Conservation (phyloP, 2,329 filamentous ascomycete genomes). For the Penicillium palitans region DNA sequence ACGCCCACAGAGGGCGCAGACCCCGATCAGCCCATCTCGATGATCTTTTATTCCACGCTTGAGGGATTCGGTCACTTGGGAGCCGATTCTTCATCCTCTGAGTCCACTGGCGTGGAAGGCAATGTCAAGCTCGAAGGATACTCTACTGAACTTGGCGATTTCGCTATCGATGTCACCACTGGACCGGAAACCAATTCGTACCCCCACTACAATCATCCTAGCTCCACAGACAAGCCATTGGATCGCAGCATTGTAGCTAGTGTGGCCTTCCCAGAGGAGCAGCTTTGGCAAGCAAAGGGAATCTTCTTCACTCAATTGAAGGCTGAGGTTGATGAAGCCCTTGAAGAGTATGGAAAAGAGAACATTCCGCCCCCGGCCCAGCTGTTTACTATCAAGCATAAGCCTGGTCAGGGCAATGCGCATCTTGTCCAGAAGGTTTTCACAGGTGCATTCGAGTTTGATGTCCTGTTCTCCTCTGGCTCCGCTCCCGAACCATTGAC, state of each 20-base stretch:
- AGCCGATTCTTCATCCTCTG: constrained; percentile 55
- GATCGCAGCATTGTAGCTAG: constrained; percentile 76
- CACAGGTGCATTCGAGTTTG: constrained; percentile 85
- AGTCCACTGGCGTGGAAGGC: constrained; percentile 55
- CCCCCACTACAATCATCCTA: constrained; percentile 60
- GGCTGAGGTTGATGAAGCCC: constrained; percentile 59
- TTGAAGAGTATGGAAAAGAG: constrained; percentile 61
- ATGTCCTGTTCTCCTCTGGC: constrained; percentile 82
- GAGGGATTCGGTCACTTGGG: constrained; percentile 72
- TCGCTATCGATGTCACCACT: constrained; percentile 73
- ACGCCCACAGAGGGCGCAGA: constrained; percentile 69
- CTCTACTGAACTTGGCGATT: constrained; percentile 72
- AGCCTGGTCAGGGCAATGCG: constrained; percentile 64
- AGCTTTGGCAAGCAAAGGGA: constrained; percentile 79
- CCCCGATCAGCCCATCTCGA: constrained; percentile 67
- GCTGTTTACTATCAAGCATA: constrained; percentile 74
- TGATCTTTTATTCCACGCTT: constrained; percentile 79
- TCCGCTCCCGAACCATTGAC: constrained; percentile 60
- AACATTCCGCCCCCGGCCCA: constrained; percentile 80
- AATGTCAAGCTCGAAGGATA: constrained; percentile 70
- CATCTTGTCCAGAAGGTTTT: constrained; percentile 92
- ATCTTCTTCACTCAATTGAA: constrained; percentile 66
- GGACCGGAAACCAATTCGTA: constrained; percentile 64
- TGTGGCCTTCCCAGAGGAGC: constrained; percentile 63
- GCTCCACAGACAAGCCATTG: constrained; percentile 67